Conservation (phyloP, 495 filamentous ascomycete species). For the Annulohypoxylon stygium region DNA sequence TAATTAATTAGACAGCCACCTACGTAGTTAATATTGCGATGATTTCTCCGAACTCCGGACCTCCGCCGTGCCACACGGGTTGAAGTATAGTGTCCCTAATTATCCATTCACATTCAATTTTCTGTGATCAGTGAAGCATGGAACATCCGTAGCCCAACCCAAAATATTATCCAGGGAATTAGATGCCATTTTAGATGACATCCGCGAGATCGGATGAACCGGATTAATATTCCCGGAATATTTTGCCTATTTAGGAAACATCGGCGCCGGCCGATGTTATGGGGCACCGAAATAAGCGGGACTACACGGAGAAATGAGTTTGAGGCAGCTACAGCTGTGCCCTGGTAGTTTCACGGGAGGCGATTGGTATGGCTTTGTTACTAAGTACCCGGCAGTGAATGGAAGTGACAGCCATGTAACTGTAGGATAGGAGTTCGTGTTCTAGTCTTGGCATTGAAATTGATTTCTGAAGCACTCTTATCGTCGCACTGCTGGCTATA, state of each 20-base stretch:
- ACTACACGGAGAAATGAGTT: not conserved
- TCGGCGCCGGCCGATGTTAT: conserved; percentile 5
- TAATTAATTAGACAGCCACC: not conserved
- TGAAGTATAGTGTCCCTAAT: no score
- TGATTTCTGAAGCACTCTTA: not conserved
- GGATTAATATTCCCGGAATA: not conserved
- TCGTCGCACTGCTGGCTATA: not conserved
- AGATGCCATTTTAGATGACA: not conserved
- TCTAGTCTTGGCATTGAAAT: not conserved
- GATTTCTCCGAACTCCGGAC: no score
- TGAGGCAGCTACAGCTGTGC: not conserved
- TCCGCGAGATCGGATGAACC: not conserved
- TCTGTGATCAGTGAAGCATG: no score
- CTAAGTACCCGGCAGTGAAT: not conserved
- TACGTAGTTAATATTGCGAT: no score
- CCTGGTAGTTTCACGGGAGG: not conserved
- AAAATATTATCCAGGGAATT: not conserved
- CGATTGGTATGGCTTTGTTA: not conserved
- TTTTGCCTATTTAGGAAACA: conserved; percentile 19
- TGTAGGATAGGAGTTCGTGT: not conserved
- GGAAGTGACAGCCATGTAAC: not conserved
- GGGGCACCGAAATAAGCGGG: not conserved
- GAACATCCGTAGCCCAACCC: not conserved
- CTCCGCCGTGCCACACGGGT: no score
- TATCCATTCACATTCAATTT: not conserved